These are phyloP conservation scores for Phaeotremella fagi DNA, from an alignment of 768 basidiomycete genomes.

Conservation along the genomic window DNA sequence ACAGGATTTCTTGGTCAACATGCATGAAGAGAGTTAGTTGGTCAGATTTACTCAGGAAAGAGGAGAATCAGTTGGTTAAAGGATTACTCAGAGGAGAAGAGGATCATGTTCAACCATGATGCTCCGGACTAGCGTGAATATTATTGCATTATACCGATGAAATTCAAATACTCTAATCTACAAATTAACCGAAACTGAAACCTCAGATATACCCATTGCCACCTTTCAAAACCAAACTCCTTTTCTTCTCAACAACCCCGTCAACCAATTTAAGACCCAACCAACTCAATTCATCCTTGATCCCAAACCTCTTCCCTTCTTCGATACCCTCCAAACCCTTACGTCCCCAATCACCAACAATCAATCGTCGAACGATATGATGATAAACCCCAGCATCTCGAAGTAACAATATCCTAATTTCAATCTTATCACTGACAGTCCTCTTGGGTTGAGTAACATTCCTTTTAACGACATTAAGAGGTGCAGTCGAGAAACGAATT, in stretches of 20 bases:
- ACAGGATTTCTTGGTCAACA: too few species aligned
- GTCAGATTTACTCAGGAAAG: too few species aligned
- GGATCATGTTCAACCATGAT: too few species aligned
- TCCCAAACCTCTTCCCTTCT: constrained; percentile 3
- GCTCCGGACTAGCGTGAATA: too few species aligned
- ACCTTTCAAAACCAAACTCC: constrained; percentile 15
- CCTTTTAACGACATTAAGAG: too few species aligned
- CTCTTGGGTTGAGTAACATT: too few species aligned
- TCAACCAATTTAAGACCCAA: constrained; percentile 18
- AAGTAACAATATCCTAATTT: constrained; percentile 18
- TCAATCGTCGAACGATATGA: constrained; percentile 13
- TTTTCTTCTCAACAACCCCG: background rate
- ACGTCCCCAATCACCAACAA: constrained; percentile 8
- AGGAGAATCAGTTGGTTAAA: too few species aligned
- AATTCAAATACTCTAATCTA: background rate
- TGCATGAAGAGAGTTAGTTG: too few species aligned
- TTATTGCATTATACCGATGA: background rate
- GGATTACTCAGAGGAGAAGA: too few species aligned
- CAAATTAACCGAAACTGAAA: too few species aligned
- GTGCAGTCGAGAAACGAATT: too few species aligned
- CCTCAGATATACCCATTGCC: constrained; percentile 12
- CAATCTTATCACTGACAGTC: constrained; percentile 2
- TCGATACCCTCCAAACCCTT: background rate
- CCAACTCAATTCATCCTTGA: constrained; percentile 29
- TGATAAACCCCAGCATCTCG: constrained; percentile 27